Percentiles rank a stretch among this genome's conserved stretches.
These are phyloP conservation scores for Aegilops speltoides DNA, from an alignment of 176 grass and related monocot genomes.

Conservation along the genomic window DNA sequence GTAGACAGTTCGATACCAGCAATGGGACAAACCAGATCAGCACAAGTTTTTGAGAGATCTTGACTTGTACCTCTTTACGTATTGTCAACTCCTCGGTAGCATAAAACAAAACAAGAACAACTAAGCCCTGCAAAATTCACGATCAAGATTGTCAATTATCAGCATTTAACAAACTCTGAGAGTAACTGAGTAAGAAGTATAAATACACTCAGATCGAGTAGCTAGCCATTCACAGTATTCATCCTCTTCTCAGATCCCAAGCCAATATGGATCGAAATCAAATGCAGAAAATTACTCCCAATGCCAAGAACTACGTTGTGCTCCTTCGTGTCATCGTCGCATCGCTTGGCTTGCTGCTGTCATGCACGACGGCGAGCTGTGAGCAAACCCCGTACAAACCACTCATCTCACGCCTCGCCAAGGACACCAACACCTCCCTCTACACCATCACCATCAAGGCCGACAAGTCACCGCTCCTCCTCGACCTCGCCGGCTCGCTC, in stretches of 20 bases:
- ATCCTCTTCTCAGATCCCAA: not conserved
- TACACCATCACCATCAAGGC: conserved; percentile 12
- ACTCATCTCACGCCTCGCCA: not conserved
- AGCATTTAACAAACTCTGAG: not conserved
- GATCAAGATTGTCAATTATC: not conserved
- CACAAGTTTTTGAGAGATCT: not conserved
- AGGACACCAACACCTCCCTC: conserved; percentile 16
- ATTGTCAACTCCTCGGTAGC: conserved; percentile 8
- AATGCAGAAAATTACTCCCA: not conserved
- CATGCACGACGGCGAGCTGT: not conserved
- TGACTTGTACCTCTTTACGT: not conserved
- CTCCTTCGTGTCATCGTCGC: not conserved
- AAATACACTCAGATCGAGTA: not conserved
- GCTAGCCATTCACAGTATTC: not conserved
- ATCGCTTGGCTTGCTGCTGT: not conserved
- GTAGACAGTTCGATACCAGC: no score
- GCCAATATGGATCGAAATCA: not conserved
- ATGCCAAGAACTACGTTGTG: not conserved
- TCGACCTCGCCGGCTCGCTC: conserved; percentile 37
- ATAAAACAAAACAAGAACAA: not conserved
- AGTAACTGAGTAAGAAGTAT: not conserved
- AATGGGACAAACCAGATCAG: no score
- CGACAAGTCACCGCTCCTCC: conserved; percentile 9
- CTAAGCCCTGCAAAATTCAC: not conserved
- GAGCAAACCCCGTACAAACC: not conserved